A percentile compares a stretch with the other conserved stretches of the same genome.
phyloP scores from a whole-genome alignment of 2,329 filamentous ascomycete species.

The Catunica adiposa region DNA sequence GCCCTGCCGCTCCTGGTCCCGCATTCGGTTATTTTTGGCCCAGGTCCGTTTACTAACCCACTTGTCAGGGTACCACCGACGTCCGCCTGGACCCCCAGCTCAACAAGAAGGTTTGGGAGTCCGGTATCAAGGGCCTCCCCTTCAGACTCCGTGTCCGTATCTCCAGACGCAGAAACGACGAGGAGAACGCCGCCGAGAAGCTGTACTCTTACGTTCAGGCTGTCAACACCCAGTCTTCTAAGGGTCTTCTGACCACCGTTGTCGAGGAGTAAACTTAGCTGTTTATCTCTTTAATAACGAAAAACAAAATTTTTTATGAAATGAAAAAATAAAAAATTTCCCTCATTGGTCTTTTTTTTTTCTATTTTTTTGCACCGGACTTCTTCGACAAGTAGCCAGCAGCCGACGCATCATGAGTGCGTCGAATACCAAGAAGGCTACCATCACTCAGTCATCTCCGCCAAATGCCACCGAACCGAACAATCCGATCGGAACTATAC shows the following conservation, averaged over 20 bases:
- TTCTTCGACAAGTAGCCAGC: constrained; percentile 1
- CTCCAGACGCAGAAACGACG: constrained; percentile 98
- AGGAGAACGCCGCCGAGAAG: constrained; percentile 99
- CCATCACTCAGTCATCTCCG: background rate
- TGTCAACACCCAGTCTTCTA: constrained; percentile 98
- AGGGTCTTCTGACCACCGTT: constrained; percentile 85
- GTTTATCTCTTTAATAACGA: constrained; percentile 17
- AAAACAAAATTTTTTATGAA: constrained; percentile 19
- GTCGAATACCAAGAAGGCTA: background rate
- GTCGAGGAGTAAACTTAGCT: constrained; percentile 47
- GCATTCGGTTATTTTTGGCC: background rate
- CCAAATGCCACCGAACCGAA: background rate
- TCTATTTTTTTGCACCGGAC: constrained; percentile 3
- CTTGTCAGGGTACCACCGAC: constrained; percentile 70
- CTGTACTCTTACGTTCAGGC: constrained; percentile 99
- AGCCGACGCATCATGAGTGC: background rate
- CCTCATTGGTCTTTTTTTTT: constrained; percentile 11
- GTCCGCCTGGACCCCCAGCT: constrained; percentile 96
- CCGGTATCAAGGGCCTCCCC: constrained; percentile 95
- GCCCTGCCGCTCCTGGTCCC: background rate
- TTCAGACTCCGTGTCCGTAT: constrained; percentile 97
- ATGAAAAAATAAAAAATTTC: constrained; percentile 18
- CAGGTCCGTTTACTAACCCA: background rate
- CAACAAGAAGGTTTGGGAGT: constrained; percentile 99
- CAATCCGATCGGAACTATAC: background rate